Evolutionary conservation across 1,284 basidiomycete genomes (phyloP), one percentile per base, ranked within the genome.

Genomic region (Melampsora americana): DNA sequence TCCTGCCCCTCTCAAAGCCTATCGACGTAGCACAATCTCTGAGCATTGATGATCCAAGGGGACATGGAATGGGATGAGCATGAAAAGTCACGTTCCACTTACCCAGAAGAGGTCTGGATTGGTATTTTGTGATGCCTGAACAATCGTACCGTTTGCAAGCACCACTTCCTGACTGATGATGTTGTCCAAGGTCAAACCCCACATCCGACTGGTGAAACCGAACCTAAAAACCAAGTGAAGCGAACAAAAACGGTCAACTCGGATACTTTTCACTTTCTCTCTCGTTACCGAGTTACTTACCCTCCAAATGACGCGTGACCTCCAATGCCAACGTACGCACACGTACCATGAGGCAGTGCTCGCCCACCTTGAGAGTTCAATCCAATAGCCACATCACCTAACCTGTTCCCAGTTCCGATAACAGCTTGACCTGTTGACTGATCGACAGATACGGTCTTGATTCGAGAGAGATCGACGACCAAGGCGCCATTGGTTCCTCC

Each of bases 351-450:
- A 0, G 82, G 78, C 69, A 83, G 79, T 16, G 79, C 83, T 14
- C 80, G 78, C 64, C 59, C 60, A 20, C 80, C 82, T 42, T 81
- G 77, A 4, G 77, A 50, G 77, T 82, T 80, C 6, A 84, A 78
- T 9, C 78, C 79, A 42, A 83, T 79, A 39, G 81, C 81, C 11
- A 84, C 80, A 66, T 83, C 83, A 1, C 83, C 83, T 0, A 84
- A 77, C 3, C 81, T 67, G n/a, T 79, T 79, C 5, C 82, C 83
- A 0, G 80, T 80, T 1, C 81, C 80, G 1, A 84, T 78, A 11
- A 77, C 60, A n/a, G 81, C 83, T 16, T 78, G 77, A 30, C 77
- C 79, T 0, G 69, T 69, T 0, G 70, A 53, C 9, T 14, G 28
- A 35, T 72, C 46, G 20, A 72, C 61, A n/a, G 60, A 30, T 7